Evolutionary conservation across 2,329 filamentous ascomycete genomes (phyloP).

Genomic region (Setomelanomma holmii): DNA sequence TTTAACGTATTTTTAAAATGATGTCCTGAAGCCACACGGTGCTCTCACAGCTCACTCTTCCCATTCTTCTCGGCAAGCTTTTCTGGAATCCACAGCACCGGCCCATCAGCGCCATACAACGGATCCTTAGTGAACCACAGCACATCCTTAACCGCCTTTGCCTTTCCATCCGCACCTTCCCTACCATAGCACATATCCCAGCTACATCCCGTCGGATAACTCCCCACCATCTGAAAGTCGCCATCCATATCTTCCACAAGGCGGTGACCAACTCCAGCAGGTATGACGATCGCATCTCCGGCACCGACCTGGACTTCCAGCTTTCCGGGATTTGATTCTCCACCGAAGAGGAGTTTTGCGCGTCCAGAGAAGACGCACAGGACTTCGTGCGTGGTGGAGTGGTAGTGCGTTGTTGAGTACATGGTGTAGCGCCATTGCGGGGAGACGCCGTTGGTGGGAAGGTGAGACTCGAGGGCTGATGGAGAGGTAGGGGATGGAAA

Average conservation of each 20-base stretch:
- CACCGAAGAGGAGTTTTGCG: slow-evolving; percentile 71
- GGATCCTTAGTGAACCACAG: slow-evolving; percentile 68
- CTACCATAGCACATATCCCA: slow-evolving; percentile 77
- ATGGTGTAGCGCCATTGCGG: slow-evolving; percentile 75
- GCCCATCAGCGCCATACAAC: slow-evolving; percentile 47
- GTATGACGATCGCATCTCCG: slow-evolving; percentile 71
- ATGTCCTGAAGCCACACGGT: no score
- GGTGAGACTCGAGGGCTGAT: slow-evolving; percentile 63
- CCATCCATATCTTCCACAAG: slow-evolving; percentile 64
- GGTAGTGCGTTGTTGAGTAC: slow-evolving; percentile 71
- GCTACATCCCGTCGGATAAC: slow-evolving; percentile 63
- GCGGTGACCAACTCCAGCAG: slow-evolving; percentile 70
- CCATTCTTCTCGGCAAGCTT: slow-evolving; percentile 15
- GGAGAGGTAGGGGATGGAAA: slow-evolving; percentile 58
- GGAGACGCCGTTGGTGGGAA: slow-evolving; percentile 58
- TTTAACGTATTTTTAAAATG: no score
- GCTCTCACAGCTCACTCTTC: no score
- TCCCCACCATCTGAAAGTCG: slow-evolving; percentile 71
- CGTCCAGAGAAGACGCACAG: slow-evolving; percentile 65
- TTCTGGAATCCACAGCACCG: slow-evolving; percentile 30
- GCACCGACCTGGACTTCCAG: slow-evolving; percentile 63
- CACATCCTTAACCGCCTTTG: slow-evolving; percentile 57
- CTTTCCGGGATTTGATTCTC: slow-evolving; percentile 64
- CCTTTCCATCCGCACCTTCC: slow-evolving; percentile 61
- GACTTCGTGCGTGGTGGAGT: slow-evolving; percentile 72